Base-by-base conservation (phyloP, 75 land plant species). In the Chamaecyparis obtusa region DNA sequence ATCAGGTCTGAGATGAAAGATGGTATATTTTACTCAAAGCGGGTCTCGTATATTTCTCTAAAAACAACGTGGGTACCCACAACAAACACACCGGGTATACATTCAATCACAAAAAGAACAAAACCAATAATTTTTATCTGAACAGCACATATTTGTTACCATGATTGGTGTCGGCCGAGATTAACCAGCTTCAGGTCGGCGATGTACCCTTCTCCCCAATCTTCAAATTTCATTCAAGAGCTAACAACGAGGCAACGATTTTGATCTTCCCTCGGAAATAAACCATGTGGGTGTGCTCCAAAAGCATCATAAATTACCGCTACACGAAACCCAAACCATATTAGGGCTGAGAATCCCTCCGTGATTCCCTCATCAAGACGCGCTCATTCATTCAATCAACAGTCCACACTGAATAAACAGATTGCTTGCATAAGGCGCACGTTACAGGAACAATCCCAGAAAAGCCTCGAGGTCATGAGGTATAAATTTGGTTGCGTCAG, bases 91-190 rank as follows among this genome's bases (percentile, higher is more conserved):
- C 46, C 3, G 11, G 21, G n/a, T 8, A 37, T 78, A 11, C 21
- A 78, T 41, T 27, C 83, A 81, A 81, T 81, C 51, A 81, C 83
- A 81, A 81, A 44, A 81, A 74, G 33, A 74, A 74, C 71, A 67
- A 33, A 32, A 74, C 36, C 11, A 24, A 24, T 32, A 74, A 72
- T 2, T 1, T 1, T 74, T 44, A 1, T 46, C 48, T 46, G 48
- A 81, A 2, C 54, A 81, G 32, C 83, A 10, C 0, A 44, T 19
- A 44, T 46, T 81, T 41, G 49, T 46, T 81, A 81, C 83, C 83
- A 81, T 46, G 30, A n/a, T 37, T 21, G 49, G 16, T 81, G 83
- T 81, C 83, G 83, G 16, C 27, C 32, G 24, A 81, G 49, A 33
- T 14, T 1, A 64, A 64, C 30, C 69, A 64, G 69, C 24, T 41